phyloP scores from a whole-genome alignment of 495 filamentous ascomycete genomes.

The Mytilinidion resinicola region DNA sequence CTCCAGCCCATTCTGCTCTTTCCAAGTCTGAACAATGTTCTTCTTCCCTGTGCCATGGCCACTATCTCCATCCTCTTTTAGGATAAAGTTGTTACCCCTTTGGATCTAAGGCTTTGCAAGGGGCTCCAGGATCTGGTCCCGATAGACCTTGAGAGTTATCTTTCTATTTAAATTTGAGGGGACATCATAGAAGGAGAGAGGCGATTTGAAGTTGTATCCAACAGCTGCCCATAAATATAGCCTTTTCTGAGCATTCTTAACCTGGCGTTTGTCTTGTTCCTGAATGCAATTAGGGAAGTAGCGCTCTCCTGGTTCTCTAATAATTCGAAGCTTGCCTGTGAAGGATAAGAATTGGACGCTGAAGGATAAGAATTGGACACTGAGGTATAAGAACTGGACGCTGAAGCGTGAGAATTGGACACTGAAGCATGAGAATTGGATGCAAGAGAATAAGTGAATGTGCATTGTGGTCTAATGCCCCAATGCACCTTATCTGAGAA shows the following conservation, averaged over 20 bases:
- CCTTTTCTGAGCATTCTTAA: slow-evolving; percentile 2
- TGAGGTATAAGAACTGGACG: too few relatives aligned
- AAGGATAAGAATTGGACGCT: too few relatives aligned
- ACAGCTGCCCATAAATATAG: slow-evolving; percentile 9
- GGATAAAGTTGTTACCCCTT: slow-evolving; percentile 1
- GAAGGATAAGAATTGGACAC: too few relatives aligned
- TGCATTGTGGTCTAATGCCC: background rate
- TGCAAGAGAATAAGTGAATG: too few relatives aligned
- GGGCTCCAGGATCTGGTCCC: slow-evolving; percentile 7
- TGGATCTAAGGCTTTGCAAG: slow-evolving; percentile 13
- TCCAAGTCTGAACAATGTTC: slow-evolving; percentile 10
- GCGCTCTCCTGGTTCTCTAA: slow-evolving; percentile 3
- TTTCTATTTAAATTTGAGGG: slow-evolving; percentile 14
- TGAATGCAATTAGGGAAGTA: slow-evolving; percentile 10
- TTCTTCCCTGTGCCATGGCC: background rate
- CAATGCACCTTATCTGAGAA: background rate
- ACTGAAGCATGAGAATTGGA: too few relatives aligned
- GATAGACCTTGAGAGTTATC: slow-evolving; percentile 8
- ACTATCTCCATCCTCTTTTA: slow-evolving; percentile 14
- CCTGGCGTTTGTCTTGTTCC: background rate
- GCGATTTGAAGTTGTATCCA: slow-evolving; percentile 13
- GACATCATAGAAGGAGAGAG: slow-evolving; percentile 11
- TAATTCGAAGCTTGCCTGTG: slow-evolving; percentile 5
- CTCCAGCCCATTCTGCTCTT: slow-evolving; percentile 6
- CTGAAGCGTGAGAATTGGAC: too few relatives aligned